A percentile compares a stretch with the other conserved stretches of the same genome.
phyloP scores from a whole-genome alignment of 2,329 filamentous ascomycete species.

The Pseudogymnoascus sp. region DNA sequence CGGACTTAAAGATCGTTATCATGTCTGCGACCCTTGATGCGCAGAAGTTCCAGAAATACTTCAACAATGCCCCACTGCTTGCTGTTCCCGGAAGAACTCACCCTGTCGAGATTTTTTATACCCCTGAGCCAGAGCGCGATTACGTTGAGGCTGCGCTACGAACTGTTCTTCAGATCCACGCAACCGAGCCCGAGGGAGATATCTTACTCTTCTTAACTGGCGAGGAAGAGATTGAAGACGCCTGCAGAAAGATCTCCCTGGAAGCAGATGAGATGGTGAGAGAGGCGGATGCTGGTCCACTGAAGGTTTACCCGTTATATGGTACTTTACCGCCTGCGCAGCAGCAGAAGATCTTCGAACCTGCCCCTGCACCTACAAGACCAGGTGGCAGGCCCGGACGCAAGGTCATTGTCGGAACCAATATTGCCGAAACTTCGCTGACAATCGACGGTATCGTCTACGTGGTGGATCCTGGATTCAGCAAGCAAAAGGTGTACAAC shows the following conservation, averaged over 20 bases:
- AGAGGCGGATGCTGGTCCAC: conserved; percentile 84
- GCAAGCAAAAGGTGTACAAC: conserved; percentile 99
- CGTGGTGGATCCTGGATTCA: conserved; percentile 98
- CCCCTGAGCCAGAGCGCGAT: conserved; percentile 88
- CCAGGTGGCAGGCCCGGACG: conserved; percentile 80
- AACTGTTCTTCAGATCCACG: conserved; percentile 95
- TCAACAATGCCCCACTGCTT: conserved; percentile 86
- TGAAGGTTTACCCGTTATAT: conserved; percentile 89
- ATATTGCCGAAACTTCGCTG: conserved; percentile 95
- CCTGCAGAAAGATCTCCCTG: conserved; percentile 81
- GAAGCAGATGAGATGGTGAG: conserved; percentile 88
- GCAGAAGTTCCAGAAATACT: conserved; percentile 96
- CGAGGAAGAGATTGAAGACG: conserved; percentile 98
- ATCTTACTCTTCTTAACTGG: conserved; percentile 92
- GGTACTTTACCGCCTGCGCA: conserved; percentile 86
- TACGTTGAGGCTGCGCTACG: conserved; percentile 94
- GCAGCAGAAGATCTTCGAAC: conserved; percentile 93
- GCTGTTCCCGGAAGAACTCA: conserved; percentile 93
- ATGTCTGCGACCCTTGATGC: conserved; percentile 98
- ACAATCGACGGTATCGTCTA: conserved; percentile 99
- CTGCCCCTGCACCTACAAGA: conserved; percentile 66
- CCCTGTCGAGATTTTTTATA: conserved; percentile 98
- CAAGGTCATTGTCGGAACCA: conserved; percentile 91
- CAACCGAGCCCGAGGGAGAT: conserved; percentile 85
- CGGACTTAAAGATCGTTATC: conserved; percentile 96